Percentiles rank a stretch among this genome's conserved stretches.
These are phyloP conservation scores for Hypoxylon fuscum DNA, from an alignment of 495 filamentous ascomycete genomes.

Conservation along the genomic window DNA sequence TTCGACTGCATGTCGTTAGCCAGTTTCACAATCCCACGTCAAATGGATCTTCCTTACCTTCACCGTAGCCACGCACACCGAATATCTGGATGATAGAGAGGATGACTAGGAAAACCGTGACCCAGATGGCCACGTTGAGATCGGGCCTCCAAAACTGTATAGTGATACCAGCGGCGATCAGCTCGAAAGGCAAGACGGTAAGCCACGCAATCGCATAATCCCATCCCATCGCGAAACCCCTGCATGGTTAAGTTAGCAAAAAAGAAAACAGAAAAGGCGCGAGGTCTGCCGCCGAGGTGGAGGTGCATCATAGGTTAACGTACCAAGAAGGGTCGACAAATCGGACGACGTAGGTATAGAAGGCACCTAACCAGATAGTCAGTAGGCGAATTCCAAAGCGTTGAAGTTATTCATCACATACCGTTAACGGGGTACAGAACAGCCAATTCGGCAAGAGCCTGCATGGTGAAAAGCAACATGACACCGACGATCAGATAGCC, in stretches of 20 bases:
- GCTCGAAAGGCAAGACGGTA: slow-evolving; percentile 60
- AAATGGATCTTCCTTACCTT: slow-evolving; percentile 49
- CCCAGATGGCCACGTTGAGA: slow-evolving; percentile 63
- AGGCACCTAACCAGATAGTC: too few species aligned
- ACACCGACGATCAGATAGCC: slow-evolving; percentile 58
- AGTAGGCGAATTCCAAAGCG: too few species aligned
- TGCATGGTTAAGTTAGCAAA: slow-evolving; percentile 9
- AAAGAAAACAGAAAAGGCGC: background rate
- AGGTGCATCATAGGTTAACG: too few species aligned
- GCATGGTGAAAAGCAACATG: slow-evolving; percentile 58
- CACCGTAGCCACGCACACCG: slow-evolving; percentile 65
- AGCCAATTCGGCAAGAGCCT: slow-evolving; percentile 73
- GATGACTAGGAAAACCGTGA: slow-evolving; percentile 62
- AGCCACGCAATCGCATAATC: slow-evolving; percentile 71
- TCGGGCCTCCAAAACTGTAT: slow-evolving; percentile 51
- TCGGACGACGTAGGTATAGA: slow-evolving; percentile 69
- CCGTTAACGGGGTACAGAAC: slow-evolving; percentile 72
- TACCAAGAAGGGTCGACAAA: slow-evolving; percentile 74
- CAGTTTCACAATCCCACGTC: slow-evolving; percentile 45
- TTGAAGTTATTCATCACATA: too few species aligned
- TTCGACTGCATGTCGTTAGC: slow-evolving; percentile 53
- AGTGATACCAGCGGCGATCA: slow-evolving; percentile 60
- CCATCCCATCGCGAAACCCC: slow-evolving; percentile 83
- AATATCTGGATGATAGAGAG: slow-evolving; percentile 70
- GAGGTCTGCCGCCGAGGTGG: too few species aligned